These are phyloP conservation scores for Glutinoglossum americanum DNA, from an alignment of 495 filamentous ascomycete genomes.

Conservation along the genomic window DNA sequence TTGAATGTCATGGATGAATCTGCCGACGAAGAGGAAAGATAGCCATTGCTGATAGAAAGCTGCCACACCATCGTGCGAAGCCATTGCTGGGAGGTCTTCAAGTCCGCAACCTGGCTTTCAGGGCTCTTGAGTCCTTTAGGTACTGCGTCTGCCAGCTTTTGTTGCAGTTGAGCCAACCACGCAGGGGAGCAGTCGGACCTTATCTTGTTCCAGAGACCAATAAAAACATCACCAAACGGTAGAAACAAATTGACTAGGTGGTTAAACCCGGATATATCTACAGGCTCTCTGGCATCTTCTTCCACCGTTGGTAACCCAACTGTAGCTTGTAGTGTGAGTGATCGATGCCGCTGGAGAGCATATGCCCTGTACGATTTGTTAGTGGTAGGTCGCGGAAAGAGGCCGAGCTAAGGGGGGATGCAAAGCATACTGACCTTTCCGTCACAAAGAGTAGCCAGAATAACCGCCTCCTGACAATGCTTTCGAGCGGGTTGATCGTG, in stretches of 20 bases:
- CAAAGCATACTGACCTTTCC: constrained; percentile 30
- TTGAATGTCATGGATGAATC: constrained; percentile 43
- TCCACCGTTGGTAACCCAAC: constrained; percentile 39
- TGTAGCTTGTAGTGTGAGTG: constrained; percentile 44
- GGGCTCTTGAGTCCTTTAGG: constrained; percentile 38
- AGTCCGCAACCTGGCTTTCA: constrained; percentile 46
- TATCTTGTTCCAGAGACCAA: constrained; percentile 54
- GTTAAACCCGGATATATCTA: constrained; percentile 34
- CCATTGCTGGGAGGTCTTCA: constrained; percentile 30
- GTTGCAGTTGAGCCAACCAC: constrained; percentile 38
- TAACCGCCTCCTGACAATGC: constrained; percentile 31
- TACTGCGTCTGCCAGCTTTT: constrained; percentile 41
- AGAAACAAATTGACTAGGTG: constrained; percentile 45
- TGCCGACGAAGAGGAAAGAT: constrained; percentile 21
- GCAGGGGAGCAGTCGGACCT: constrained; percentile 31
- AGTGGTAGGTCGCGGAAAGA: neutral
- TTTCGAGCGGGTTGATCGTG: constrained; percentile 25
- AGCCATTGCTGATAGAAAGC: constrained; percentile 30
- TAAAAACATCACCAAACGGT: constrained; percentile 48
- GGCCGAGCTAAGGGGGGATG: neutral
- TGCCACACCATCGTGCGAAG: constrained; percentile 24
- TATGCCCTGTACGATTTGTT: constrained; percentile 28
- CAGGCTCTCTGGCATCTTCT: constrained; percentile 20
- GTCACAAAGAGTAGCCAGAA: constrained; percentile 55
- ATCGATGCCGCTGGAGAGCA: constrained; percentile 54